Evolutionary conservation across 75 land plant genomes (phyloP), one percentile per base, ranked within the genome.

Genomic region (Picea sitchensis): DNA sequence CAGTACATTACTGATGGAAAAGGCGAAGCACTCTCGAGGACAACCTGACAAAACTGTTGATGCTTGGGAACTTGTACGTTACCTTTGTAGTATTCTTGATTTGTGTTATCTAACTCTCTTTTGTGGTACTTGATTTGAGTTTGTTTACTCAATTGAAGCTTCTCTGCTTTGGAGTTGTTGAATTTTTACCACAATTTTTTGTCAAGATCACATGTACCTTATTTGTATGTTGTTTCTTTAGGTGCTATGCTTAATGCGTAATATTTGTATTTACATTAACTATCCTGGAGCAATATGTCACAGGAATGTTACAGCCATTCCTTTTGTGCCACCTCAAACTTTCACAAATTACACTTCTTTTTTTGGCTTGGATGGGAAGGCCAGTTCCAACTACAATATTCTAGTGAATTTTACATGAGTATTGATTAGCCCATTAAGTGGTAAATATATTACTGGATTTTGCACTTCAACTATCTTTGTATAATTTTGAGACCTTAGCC

Each of bases 61-160:
- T 30, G 76, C 76, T 13, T 75, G 76, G 76, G 56, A 75, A 58
- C 76, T 75, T 26, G 76, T 75, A 57, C 4, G 76, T 57, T 57
- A 32, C 64, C 38, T 71, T 71, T 3, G 3, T 11, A 69, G 20
- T 71, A 15, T 71, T 47, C 44, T 20, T 6, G 18, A 69, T 69
- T 69, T 18, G 7, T 36, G 54, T 51, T 51, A 51, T 51, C 9
- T 51, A 51, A 0, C n/a, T 71, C 14, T 38, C 13, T 67, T 44
- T 20, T 38, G 73, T 44, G 44, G n/a, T 41, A 32, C 14, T 18
- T 1, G 9, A 38, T 20, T 18, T 71, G 73, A 47, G 44, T 71
- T 71, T 71, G 26, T 11, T 44, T n/a, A 71, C 54, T 20, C 13
- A 71, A 44, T 71, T 18, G 20, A n/a, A 71, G 73, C 17, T 41